These are phyloP conservation scores for Cercospora citrullina DNA, from an alignment of 2,329 filamentous ascomycete genomes.

Conservation along the genomic window DNA sequence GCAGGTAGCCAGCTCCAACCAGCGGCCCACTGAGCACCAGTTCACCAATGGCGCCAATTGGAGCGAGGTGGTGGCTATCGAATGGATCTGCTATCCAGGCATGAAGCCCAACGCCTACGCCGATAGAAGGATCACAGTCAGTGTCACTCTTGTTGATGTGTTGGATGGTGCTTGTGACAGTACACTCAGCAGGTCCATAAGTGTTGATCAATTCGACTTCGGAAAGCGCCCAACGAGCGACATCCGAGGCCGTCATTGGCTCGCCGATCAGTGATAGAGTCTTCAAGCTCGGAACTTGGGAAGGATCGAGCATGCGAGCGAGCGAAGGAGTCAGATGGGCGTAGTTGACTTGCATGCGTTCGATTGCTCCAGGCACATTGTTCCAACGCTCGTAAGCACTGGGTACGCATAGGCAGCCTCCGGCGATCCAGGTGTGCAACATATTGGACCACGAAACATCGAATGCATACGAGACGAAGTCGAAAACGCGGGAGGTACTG, in stretches of 20 bases:
- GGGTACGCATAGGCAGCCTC: neutral
- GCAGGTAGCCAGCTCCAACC: slow-evolving; percentile 14
- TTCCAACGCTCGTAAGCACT: neutral
- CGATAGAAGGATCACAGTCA: slow-evolving; percentile 10
- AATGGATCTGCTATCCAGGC: slow-evolving; percentile 10
- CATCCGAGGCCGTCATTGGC: neutral
- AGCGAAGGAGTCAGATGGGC: neutral
- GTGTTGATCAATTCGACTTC: slow-evolving; percentile 6
- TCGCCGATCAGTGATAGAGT: neutral
- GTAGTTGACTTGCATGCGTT: neutral
- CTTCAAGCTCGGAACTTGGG: neutral
- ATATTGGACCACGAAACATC: neutral
- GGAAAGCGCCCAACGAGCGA: neutral
- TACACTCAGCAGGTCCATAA: slow-evolving; percentile 20
- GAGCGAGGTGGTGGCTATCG: neutral
- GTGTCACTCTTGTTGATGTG: neutral
- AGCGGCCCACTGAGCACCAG: slow-evolving; percentile 16
- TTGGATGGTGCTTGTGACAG: slow-evolving; percentile 16
- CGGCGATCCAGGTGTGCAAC: neutral
- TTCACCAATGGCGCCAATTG: slow-evolving; percentile 11
- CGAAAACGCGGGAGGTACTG: neutral
- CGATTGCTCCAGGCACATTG: neutral
- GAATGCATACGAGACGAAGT: neutral
- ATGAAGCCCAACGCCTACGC: slow-evolving; percentile 1
- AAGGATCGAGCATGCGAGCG: neutral